A percentile compares a stretch with the other conserved stretches of the same genome.
Conservation (phyloP, 352 stramenopile genomes). For the Phytophthora crassamura region DNA sequence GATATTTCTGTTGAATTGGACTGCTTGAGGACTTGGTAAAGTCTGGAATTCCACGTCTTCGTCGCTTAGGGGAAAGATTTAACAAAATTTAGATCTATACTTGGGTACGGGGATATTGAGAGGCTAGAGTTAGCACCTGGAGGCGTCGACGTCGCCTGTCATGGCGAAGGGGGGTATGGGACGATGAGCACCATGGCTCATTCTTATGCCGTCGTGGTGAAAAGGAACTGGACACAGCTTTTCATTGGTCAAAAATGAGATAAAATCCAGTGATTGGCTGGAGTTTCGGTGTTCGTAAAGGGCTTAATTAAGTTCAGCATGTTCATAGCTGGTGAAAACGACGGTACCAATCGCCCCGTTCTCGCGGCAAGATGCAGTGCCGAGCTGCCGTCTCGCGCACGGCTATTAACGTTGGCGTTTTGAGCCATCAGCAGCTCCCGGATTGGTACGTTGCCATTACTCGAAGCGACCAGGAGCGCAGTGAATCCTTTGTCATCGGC, state of each 20-base stretch:
- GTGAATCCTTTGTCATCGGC: background rate
- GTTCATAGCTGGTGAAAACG: background rate
- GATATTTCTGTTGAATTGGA: conserved; percentile 11
- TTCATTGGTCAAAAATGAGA: conserved; percentile 10
- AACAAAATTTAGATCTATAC: background rate
- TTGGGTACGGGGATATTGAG: background rate
- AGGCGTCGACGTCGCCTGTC: conserved; percentile 4
- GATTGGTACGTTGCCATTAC: background rate
- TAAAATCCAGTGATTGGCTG: conserved; percentile 8
- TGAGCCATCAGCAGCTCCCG: background rate
- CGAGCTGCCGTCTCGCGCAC: background rate
- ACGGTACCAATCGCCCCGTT: background rate
- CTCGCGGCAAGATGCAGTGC: background rate
- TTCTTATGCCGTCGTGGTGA: no score
- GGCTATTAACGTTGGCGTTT: background rate
- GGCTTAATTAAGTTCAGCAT: conserved; percentile 1
- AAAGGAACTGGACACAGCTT: background rate
- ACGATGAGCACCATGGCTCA: conserved; percentile 6
- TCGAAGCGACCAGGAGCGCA: background rate
- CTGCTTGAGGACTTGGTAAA: conserved; percentile 12
- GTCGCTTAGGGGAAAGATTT: conserved; percentile 6
- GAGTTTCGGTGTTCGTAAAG: no score
- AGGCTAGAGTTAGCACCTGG: conserved; percentile 8
- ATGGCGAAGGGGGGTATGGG: background rate
- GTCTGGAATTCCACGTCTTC: conserved; percentile 15